These are phyloP conservation scores for Aegilops bicornis DNA, from an alignment of 176 grass and related monocot species.

Conservation along the genomic window DNA sequence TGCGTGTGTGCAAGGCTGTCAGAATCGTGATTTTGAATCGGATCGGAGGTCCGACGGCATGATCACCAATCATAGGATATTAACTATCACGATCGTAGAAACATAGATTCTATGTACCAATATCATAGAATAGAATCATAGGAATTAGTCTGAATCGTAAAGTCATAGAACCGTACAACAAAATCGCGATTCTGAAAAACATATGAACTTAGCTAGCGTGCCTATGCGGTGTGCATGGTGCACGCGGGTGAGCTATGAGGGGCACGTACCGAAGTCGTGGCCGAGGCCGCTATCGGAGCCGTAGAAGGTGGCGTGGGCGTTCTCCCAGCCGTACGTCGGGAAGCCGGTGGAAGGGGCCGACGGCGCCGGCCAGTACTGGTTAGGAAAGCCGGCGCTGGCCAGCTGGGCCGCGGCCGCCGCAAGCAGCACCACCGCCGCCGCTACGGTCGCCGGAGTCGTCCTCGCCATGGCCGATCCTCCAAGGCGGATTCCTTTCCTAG, in stretches of 20 bases:
- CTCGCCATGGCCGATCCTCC: background rate
- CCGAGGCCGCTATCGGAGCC: conserved; percentile 45
- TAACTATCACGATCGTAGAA: too few relatives aligned
- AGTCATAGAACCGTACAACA: too few relatives aligned
- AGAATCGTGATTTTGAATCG: too few relatives aligned
- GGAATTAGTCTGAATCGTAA: fast-evolving
- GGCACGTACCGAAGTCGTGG: conserved; percentile 45
- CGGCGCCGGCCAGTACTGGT: background rate
- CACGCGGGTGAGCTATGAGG: background rate
- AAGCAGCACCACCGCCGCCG: background rate
- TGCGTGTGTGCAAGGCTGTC: too few relatives aligned
- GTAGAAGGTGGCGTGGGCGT: conserved; percentile 71
- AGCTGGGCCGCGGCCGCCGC: background rate
- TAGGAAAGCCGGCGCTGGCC: background rate
- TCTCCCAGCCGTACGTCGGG: conserved; percentile 2
- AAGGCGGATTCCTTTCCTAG: background rate
- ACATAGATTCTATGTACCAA: too few relatives aligned
- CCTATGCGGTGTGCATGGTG: too few relatives aligned
- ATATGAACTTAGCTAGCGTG: too few relatives aligned
- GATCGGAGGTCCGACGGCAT: too few relatives aligned
- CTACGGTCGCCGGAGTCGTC: background rate
- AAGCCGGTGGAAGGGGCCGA: background rate
- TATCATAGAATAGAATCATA: too few relatives aligned
- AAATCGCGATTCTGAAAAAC: too few relatives aligned
- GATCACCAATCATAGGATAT: too few relatives aligned